phyloP scores from a whole-genome alignment of 305 asterid species.

The Solanum hybrid region DNA sequence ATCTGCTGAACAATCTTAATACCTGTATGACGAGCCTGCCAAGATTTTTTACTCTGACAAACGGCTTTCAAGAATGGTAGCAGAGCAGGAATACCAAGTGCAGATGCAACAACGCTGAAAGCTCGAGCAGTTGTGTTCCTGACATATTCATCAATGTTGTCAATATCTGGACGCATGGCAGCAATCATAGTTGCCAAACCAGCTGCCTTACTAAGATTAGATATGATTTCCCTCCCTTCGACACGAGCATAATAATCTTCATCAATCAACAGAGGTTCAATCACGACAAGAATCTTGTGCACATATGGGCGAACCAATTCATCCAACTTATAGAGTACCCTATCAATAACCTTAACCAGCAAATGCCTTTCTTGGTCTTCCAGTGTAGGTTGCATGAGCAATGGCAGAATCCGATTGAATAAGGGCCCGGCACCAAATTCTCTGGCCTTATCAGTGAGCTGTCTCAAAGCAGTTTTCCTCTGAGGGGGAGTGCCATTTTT shows the following conservation, averaged over 20 bases:
- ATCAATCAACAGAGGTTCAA: conserved; percentile 86
- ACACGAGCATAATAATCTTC: conserved; percentile 96
- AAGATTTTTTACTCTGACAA: conserved; percentile 96
- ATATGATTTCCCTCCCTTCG: conserved; percentile 94
- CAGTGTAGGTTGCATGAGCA: conserved; percentile 94
- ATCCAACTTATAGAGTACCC: conserved; percentile 90
- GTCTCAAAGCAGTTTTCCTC: conserved; percentile 95
- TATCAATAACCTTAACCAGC: conserved; percentile 85
- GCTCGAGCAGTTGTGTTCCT: conserved; percentile 98
- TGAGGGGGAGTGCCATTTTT: conserved; percentile 99
- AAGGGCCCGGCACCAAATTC: conserved; percentile 94
- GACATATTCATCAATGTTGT: conserved; percentile 91
- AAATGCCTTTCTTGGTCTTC: conserved; percentile 95
- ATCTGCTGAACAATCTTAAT: conserved; percentile 98
- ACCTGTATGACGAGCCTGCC: conserved; percentile 99
- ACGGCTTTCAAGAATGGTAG: conserved; percentile 90
- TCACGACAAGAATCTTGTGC: conserved; percentile 92
- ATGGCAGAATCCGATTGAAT: conserved; percentile 77
- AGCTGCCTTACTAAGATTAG: conserved; percentile 97
- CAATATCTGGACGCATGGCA: conserved; percentile 99
- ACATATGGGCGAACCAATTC: conserved; percentile 92
- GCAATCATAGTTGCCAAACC: conserved; percentile 99
- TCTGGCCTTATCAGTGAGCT: conserved; percentile 91
- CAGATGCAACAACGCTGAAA: conserved; percentile 96
- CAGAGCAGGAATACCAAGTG: conserved; percentile 90